Conservation (phyloP, 495 filamentous ascomycete species). For the Lineolata rhizophorae region DNA sequence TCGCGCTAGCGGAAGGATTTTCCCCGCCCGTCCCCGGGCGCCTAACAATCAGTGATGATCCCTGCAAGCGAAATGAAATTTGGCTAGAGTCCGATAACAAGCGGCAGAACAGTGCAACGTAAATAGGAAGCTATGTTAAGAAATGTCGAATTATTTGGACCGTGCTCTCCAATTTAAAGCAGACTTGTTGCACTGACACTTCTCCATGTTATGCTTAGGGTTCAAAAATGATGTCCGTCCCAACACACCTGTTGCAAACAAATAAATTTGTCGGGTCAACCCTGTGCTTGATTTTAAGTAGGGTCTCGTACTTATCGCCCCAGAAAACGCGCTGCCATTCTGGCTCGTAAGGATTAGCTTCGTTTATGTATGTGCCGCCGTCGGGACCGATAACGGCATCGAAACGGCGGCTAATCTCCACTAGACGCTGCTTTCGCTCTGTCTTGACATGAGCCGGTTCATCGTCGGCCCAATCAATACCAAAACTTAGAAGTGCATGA, state of each 20-base stretch:
- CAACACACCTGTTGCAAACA: constrained; percentile 6
- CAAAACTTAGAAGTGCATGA: constrained; percentile 2
- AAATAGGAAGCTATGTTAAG: too few species aligned
- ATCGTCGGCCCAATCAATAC: constrained; percentile 3
- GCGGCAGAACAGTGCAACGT: too few species aligned
- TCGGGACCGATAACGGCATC: constrained; percentile 10
- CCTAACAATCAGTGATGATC: too few species aligned
- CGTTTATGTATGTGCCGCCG: constrained; percentile 22
- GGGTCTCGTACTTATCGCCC: constrained; percentile 25
- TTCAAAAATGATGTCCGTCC: constrained; percentile 3
- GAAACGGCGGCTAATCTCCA: constrained; percentile 5
- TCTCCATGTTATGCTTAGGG: constrained; percentile 2
- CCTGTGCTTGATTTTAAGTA: constrained; percentile 24
- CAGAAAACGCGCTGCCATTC: constrained; percentile 28
- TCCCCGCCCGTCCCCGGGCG: too few species aligned
- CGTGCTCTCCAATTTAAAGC: too few species aligned
- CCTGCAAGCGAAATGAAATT: too few species aligned
- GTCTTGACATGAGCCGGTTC: constrained; percentile 1
- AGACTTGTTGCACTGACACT: too few species aligned
- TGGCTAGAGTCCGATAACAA: too few species aligned
- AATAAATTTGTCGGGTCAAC: neutral
- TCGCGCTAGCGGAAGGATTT: too few species aligned
- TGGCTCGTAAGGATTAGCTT: constrained; percentile 26
- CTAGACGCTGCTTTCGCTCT: neutral
- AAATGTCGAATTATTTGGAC: too few species aligned